Evolutionary conservation across 305 asterid species (phyloP), one percentile per base, ranked within the genome.

Genomic region (Fraxinus paxiana): DNA sequence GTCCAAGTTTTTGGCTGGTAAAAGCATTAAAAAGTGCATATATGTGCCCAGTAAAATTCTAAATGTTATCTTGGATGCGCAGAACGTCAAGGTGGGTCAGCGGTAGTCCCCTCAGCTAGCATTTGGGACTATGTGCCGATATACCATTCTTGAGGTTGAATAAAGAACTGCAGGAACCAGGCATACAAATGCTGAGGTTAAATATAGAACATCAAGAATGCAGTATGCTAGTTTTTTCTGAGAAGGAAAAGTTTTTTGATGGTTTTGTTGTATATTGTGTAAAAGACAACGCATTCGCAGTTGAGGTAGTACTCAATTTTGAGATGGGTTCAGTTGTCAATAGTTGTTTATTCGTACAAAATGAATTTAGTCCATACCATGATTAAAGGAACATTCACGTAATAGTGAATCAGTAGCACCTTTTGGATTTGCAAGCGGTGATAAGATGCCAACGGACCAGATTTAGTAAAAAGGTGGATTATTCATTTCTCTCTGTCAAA

Each of bases 31-130:
- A 86, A 94, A 92, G 88, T 87, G 88, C 69, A 92, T 96, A 12
- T 94, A 89, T 30, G 97, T 96, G 35, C 91, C 97, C 1, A 93
- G 97, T 37, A 92, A 90, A 89, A 94, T 96, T 81, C 83, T 96
- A 86, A 96, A 94, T 78, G 88, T 96, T 18, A 93, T 96, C 77
- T 72, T 96, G n/a, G 97, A 92, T 2, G n/a, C 67, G 0, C 87
- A 88, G 84, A 87, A 84, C 75, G 84, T 54, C 46, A 89, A 90
- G 86, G 97, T 87, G 69, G 90, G 87, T 79, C 86, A 85, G 74
- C 59, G 83, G 38, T 87, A 85, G 86, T 41, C 28, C 28, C 2
- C 22, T 43, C 74, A 1, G 26, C 22, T 17, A 5, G 26, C 10
- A 24, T 75, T 46, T 24, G 1, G 2, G 43, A 24, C 61, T 6